Evolutionary conservation across 345 rosid species (phyloP).

Genomic region (Hibiscus syriacus): DNA sequence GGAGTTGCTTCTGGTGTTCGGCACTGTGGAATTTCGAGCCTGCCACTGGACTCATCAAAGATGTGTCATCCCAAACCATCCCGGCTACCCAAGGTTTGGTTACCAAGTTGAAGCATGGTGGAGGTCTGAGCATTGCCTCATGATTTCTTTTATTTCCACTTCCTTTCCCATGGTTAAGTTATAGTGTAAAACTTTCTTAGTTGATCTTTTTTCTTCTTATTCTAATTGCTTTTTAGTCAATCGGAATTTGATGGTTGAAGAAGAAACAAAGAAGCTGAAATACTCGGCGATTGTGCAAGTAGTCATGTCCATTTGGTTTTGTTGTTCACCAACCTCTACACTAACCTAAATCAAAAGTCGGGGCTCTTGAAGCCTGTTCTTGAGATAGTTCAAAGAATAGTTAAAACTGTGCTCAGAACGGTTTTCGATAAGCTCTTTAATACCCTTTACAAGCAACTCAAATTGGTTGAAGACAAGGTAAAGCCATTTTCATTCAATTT

Average conservation of each 20-base stretch:
- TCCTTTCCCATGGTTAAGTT: background rate
- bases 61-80: background rate
- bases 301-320: slow-evolving; percentile 44
- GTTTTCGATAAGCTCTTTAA: slow-evolving; percentile 61
- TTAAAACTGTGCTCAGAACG: slow-evolving; percentile 67
- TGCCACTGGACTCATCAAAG: slow-evolving; percentile 35
- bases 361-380: slow-evolving; percentile 81
- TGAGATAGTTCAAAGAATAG: slow-evolving; percentile 75
- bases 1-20: slow-evolving; percentile 61
- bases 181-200: background rate
- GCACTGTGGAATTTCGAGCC: slow-evolving; percentile 57
- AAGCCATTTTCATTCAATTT: background rate
- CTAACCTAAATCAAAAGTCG: slow-evolving; percentile 60
- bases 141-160: background rate
- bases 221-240: background rate
- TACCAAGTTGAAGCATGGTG: slow-evolving; percentile 23
- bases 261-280: slow-evolving; percentile 48
- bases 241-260: slow-evolving; percentile 19
- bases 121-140: background rate
- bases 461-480: slow-evolving; percentile 72
- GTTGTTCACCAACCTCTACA: slow-evolving; percentile 47
- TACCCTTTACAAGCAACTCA: slow-evolving; percentile 61
- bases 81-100: background rate
- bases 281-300: slow-evolving; percentile 76
- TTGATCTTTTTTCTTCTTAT: background rate